These are phyloP conservation scores for Mucor sp. DNA, from an alignment of 371 early-diverging fungal genomes.

Conservation along the genomic window DNA sequence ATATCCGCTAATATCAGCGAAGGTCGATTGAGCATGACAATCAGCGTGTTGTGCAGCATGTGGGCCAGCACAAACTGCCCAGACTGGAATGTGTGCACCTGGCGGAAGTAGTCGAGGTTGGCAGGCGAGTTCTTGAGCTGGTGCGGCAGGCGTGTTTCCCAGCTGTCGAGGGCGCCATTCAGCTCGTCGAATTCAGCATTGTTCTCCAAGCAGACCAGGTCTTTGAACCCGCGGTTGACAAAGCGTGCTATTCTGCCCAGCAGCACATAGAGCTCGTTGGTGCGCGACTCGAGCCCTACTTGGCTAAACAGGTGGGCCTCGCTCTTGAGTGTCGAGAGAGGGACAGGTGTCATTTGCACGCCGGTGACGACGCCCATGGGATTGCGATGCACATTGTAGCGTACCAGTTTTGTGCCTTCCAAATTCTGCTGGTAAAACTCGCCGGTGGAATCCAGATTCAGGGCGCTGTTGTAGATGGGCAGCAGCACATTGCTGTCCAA, in stretches of 20 bases:
- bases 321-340: not conserved
- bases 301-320: not conserved
- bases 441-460: not conserved
- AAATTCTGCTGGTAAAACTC: constrained; percentile 14
- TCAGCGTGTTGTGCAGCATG: constrained; percentile 44
- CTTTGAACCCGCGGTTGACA: constrained; percentile 48
- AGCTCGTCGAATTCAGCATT: constrained; percentile 41
- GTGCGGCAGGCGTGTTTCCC: constrained; percentile 44
- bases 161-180: constrained; percentile 41
- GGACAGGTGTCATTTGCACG: not conserved
- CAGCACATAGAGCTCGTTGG: constrained; percentile 16
- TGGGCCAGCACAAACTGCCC: constrained; percentile 32
- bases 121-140: constrained; percentile 36
- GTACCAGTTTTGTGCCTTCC: not conserved
- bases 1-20: constrained; percentile 30
- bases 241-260: constrained; percentile 45
- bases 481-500: constrained; percentile 57
- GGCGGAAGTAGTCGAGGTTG: constrained; percentile 23
- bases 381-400: constrained; percentile 1
- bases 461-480: constrained; percentile 50
- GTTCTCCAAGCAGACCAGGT: constrained; percentile 27
- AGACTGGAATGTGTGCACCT: constrained; percentile 12
- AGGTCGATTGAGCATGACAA: constrained; percentile 51
- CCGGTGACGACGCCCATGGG: not conserved
- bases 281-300: constrained; percentile 9